Percentiles rank a stretch among this genome's conserved stretches.
These are phyloP conservation scores for Exophiala sideris DNA, from an alignment of 2,329 filamentous ascomycete species.

Conservation along the genomic window DNA sequence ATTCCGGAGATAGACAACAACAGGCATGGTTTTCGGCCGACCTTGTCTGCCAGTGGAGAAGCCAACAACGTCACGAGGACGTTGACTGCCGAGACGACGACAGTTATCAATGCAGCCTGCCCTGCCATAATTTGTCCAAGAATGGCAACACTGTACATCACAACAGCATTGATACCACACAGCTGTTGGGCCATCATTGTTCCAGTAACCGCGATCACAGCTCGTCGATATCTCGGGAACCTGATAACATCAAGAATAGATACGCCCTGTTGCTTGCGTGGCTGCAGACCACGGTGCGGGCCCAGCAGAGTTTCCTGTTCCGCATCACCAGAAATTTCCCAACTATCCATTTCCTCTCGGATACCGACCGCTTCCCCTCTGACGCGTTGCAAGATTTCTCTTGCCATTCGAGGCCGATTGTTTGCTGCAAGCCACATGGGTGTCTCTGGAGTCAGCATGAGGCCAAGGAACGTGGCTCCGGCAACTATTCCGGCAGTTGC, in stretches of 20 bases:
- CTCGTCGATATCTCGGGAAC: conserved; percentile 67
- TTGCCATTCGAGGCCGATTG: conserved; percentile 60
- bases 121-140: conserved; percentile 76
- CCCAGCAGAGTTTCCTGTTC: conserved; percentile 35
- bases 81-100: conserved; percentile 82
- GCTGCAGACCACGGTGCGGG: conserved; percentile 25
- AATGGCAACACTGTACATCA: conserved; percentile 96
- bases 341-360: conserved; percentile 66
- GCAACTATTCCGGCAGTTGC: conserved; percentile 69
- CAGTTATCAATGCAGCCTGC: conserved; percentile 77
- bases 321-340: conserved; percentile 39
- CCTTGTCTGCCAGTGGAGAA: conserved; percentile 73
- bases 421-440: conserved; percentile 78
- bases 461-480: conserved; percentile 61
- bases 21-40: conserved; percentile 83
- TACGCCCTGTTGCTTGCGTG: conserved; percentile 61
- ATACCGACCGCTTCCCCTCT: conserved; percentile 69
- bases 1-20: conserved; percentile 81
- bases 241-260: conserved; percentile 59
- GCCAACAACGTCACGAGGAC: conserved; percentile 75
- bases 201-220: conserved; percentile 74
- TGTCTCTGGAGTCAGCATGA: conserved; percentile 75
- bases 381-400: conserved; percentile 68
- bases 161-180: conserved; percentile 91
- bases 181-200: conserved; percentile 93